Evolutionary conservation across 495 filamentous ascomycete genomes (phyloP).

Genomic region (Cercophora sp.): DNA sequence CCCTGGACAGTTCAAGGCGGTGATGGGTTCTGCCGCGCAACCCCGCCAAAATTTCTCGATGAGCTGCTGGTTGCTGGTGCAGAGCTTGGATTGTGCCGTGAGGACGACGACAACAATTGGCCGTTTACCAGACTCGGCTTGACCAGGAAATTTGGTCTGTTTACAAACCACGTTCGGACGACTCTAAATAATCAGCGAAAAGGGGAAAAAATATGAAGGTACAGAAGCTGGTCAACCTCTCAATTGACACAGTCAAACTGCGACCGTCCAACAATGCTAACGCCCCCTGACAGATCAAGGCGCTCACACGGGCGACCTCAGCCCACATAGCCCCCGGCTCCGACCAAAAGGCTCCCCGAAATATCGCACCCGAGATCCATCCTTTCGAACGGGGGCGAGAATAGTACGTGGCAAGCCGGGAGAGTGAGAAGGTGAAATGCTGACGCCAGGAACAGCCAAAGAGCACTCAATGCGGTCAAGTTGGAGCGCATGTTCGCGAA

Average conservation of each 20-base stretch:
- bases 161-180: no score
- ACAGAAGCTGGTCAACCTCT: no score
- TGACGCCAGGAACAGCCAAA: constrained; percentile 19
- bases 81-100: background rate
- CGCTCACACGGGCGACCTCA: constrained; percentile 71
- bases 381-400: constrained; percentile 93
- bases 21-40: constrained; percentile 24
- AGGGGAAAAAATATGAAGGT: constrained; percentile 25
- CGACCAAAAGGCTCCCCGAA: constrained; percentile 53
- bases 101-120: no score
- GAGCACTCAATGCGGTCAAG: constrained; percentile 73
- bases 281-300: constrained; percentile 77
- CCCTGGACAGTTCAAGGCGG: constrained; percentile 19
- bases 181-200: background rate
- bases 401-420: constrained; percentile 44
- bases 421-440: background rate
- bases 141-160: no score
- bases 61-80: background rate
- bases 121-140: background rate
- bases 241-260: no score
- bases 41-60: constrained; percentile 34
- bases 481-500: constrained; percentile 93
- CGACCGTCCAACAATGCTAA: no score
- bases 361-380: constrained; percentile 88
- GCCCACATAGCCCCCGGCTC: constrained; percentile 78